phyloP scores from a whole-genome alignment of 192 early-diverging fungal genomes.

The Entrophospora sp. region DNA sequence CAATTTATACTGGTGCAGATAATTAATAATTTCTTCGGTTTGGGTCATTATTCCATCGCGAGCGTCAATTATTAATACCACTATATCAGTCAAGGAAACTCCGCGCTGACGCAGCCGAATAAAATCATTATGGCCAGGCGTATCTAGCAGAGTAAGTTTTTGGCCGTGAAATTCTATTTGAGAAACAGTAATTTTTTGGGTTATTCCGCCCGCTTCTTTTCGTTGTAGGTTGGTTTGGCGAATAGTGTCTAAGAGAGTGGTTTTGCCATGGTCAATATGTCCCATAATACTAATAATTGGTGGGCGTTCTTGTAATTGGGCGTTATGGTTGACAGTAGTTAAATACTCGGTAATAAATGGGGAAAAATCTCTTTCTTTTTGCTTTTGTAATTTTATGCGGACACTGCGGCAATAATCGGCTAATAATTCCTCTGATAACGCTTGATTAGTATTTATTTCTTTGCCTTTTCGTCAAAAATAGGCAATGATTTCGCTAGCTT shows the following conservation, averaged over 20 bases:
- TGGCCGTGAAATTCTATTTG: neutral
- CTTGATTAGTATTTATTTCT: too few species aligned
- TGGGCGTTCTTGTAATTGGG: constrained; percentile 41
- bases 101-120: neutral
- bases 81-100: neutral
- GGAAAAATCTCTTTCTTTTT: too few species aligned
- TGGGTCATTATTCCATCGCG: neutral
- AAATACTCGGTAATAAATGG: too few species aligned
- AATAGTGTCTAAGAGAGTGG: neutral
- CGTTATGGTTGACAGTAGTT: too few species aligned
- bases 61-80: neutral
- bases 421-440: too few species aligned
- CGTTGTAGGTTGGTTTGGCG: neutral
- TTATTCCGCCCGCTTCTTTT: neutral
- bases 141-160: constrained; percentile 1
- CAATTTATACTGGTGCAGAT: neutral
- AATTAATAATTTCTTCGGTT: neutral
- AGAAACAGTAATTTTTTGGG: neutral
- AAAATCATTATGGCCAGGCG: neutral
- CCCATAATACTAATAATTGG: constrained; percentile 98
- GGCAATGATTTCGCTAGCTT: too few species aligned
- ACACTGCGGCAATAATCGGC: too few species aligned
- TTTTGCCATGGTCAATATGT: constrained; percentile 82
- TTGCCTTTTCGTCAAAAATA: too few species aligned
- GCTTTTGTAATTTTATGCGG: too few species aligned